Evolutionary conservation across 2,329 filamentous ascomycete species (phyloP).

Genomic region (Mycogone perniciosa): DNA sequence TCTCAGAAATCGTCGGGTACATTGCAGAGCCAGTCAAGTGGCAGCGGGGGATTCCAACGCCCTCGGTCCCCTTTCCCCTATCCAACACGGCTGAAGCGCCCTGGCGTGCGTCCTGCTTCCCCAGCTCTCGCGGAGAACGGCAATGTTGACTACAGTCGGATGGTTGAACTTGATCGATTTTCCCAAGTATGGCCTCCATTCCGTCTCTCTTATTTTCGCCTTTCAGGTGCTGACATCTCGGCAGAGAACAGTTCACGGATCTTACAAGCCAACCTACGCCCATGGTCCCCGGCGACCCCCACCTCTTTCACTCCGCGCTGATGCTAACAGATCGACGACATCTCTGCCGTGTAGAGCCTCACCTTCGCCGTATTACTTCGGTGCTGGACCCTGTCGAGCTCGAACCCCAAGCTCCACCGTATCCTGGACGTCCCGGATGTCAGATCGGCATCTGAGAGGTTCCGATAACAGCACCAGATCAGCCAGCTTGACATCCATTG

Average conservation of each 20-base stretch:
- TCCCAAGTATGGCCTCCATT: conserved; percentile 34
- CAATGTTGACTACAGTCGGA: conserved; percentile 42
- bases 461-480: conserved; percentile 37
- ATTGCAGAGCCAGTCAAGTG: conserved; percentile 41
- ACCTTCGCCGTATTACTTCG: conserved; percentile 19
- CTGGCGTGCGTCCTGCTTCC: conserved; percentile 43
- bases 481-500: conserved; percentile 44
- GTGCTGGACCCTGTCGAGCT: conserved; percentile 19
- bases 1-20: conserved; percentile 43
- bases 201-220: not conserved
- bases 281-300: conserved; percentile 30
- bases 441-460: conserved; percentile 27
- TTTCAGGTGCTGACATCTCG: conserved; percentile 5
- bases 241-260: conserved; percentile 41
- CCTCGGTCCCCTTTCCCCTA: conserved; percentile 55
- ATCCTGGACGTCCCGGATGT: conserved; percentile 21
- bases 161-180: conserved; percentile 43
- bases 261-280: conserved; percentile 33
- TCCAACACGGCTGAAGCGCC: conserved; percentile 50
- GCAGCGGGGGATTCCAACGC: conserved; percentile 36
- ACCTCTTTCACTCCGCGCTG: conserved; percentile 34
- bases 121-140: conserved; percentile 44
- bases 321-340: conserved; percentile 35
- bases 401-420: conserved; percentile 32
- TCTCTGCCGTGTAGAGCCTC: conserved; percentile 31